Evolutionary conservation across 1,139 yeast species (phyloP).

Genomic region (Debaryomyces fabryi): DNA sequence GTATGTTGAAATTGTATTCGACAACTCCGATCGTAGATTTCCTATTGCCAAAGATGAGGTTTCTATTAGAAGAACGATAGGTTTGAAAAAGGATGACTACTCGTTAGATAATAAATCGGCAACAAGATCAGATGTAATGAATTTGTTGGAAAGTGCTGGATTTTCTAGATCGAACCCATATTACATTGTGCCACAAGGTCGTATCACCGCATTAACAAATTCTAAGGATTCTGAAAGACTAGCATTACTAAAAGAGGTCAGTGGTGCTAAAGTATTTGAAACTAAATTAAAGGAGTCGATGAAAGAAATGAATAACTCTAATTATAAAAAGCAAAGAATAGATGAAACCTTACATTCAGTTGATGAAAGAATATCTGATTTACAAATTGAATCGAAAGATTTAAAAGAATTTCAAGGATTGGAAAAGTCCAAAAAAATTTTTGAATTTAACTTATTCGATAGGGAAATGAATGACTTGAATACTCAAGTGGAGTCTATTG

Average conservation of each 20-base stretch:
- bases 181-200: conserved; percentile 96
- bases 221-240: conserved; percentile 85
- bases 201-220: conserved; percentile 81
- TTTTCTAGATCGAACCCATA: conserved; percentile 90
- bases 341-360: conserved; percentile 74
- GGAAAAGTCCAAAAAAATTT: conserved; percentile 69
- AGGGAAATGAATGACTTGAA: conserved; percentile 69
- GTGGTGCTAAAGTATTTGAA: conserved; percentile 94
- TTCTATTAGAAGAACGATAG: conserved; percentile 82
- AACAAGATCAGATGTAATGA: conserved; percentile 80
- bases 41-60: conserved; percentile 72
- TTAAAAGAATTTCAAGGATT: conserved; percentile 67
- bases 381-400: conserved; percentile 81
- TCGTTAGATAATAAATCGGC: conserved; percentile 79
- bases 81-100: conserved; percentile 88
- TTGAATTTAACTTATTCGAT: conserved; percentile 77
- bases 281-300: conserved; percentile 74
- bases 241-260: conserved; percentile 81
- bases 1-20: conserved; percentile 86
- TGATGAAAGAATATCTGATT: conserved; percentile 70
- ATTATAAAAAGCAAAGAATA: conserved; percentile 69
- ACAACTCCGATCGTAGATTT: conserved; percentile 75
- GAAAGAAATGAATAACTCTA: conserved; percentile 77
- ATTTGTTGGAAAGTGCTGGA: conserved; percentile 87
- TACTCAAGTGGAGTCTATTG: conserved; percentile 62